These are phyloP conservation scores for Leishmania turanica DNA, from an alignment of 208 protist genomes.

Conservation along the genomic window DNA sequence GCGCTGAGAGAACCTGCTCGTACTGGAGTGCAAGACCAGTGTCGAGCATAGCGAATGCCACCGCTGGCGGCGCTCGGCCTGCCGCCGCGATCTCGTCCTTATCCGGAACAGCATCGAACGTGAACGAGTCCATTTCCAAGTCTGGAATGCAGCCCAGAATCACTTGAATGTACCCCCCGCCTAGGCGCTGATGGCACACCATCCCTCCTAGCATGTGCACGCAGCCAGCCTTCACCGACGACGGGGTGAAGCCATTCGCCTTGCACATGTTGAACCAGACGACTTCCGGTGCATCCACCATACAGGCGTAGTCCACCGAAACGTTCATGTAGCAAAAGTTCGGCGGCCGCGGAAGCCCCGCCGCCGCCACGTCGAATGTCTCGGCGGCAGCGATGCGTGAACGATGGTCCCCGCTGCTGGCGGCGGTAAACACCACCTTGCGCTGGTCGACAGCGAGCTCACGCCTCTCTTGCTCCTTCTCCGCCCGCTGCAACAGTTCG, in stretches of 20 bases:
- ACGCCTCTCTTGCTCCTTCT: conserved; percentile 47
- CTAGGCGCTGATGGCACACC: conserved; percentile 77
- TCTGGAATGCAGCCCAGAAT: conserved; percentile 84
- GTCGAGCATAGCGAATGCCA: conserved; percentile 74
- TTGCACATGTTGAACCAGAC: conserved; percentile 88
- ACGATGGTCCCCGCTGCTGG: conserved; percentile 76
- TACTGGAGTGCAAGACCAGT: conserved; percentile 74
- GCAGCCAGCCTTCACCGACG: conserved; percentile 60
- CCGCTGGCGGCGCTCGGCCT: conserved; percentile 40
- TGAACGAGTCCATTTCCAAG: conserved; percentile 76
- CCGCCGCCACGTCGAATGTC: conserved; percentile 86
- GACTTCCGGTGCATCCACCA: conserved; percentile 87
- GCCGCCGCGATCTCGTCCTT: conserved; percentile 55
- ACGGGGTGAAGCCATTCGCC: conserved; percentile 65
- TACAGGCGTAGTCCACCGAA: conserved; percentile 74
- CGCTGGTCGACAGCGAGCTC: conserved; percentile 71
- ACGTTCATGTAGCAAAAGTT: conserved; percentile 89
- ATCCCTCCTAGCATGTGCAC: conserved; percentile 85
- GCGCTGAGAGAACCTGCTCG: conserved; percentile 62
- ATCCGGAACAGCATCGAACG: conserved; percentile 78
- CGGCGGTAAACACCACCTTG: conserved; percentile 75
- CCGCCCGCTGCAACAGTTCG: conserved; percentile 55
- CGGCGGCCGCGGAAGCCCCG: conserved; percentile 69
- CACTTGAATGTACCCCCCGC: conserved; percentile 84
- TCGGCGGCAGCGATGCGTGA: conserved; percentile 83